A percentile compares a stretch with the other conserved stretches of the same genome.
Evolutionary conservation across 768 basidiomycete species (phyloP).

Genomic region (Boletus edulis): DNA sequence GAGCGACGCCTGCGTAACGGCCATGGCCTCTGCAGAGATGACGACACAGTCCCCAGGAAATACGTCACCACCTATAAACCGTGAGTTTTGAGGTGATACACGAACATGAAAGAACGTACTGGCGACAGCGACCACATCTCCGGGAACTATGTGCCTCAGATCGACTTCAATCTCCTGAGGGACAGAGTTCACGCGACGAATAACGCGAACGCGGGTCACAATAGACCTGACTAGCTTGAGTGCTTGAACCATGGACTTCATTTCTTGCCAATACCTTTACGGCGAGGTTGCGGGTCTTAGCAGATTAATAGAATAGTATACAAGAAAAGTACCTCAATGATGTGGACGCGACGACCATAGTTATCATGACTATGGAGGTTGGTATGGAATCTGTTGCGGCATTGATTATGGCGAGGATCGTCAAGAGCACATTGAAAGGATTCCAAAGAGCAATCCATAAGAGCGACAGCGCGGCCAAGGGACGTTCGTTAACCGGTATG

Average conservation of each 20-base stretch:
- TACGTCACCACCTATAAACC: slow-evolving; percentile 30
- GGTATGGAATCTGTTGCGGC: slow-evolving; percentile 32
- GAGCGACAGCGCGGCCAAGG: slow-evolving; percentile 27
- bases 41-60: slow-evolving; percentile 36
- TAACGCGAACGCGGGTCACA: slow-evolving; percentile 31
- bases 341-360: slow-evolving; percentile 36
- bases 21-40: slow-evolving; percentile 32
- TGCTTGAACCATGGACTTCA: slow-evolving; percentile 35
- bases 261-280: slow-evolving; percentile 32
- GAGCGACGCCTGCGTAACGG: slow-evolving; percentile 35
- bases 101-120: slow-evolving; percentile 15
- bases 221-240: slow-evolving; percentile 33
- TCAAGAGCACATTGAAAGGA: slow-evolving; percentile 34
- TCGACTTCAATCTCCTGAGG: slow-evolving; percentile 31
- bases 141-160: slow-evolving; percentile 31
- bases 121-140: slow-evolving; percentile 31
- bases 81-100: neutral
- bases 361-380: slow-evolving; percentile 35
- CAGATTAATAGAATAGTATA: neutral
- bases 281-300: neutral
- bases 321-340: slow-evolving; percentile 24
- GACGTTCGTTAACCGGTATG: slow-evolving; percentile 30
- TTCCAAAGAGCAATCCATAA: slow-evolving; percentile 35
- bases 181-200: slow-evolving; percentile 24
- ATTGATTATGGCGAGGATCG: slow-evolving; percentile 30